These are phyloP conservation scores for Begonia loranthoides DNA, from an alignment of 306 rosid genomes.

Conservation along the genomic window DNA sequence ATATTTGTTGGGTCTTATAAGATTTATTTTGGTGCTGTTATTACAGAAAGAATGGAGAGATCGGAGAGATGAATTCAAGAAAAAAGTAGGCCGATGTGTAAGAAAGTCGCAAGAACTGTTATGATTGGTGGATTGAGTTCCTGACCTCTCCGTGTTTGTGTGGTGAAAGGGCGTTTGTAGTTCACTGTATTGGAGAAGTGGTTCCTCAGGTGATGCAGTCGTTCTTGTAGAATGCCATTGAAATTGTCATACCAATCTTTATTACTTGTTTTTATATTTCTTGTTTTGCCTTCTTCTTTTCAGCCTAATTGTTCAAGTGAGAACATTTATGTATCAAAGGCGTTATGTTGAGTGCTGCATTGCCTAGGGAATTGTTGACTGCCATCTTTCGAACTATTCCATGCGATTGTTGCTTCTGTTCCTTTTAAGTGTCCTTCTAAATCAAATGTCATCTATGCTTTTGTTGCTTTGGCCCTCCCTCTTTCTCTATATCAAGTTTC, in stretches of 20 bases:
- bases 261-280: slow-evolving; percentile 18
- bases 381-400: not conserved
- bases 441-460: too few relatives aligned
- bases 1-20: too few relatives aligned
- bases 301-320: not conserved
- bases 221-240: slow-evolving; percentile 39
- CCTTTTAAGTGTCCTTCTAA: not conserved
- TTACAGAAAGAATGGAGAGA: slow-evolving; percentile 95
- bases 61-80: slow-evolving; percentile 77
- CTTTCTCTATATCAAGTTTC: too few relatives aligned
- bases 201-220: slow-evolving; percentile 21
- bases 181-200: slow-evolving; percentile 7
- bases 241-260: slow-evolving; percentile 27
- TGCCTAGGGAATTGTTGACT: not conserved
- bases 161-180: slow-evolving; percentile 9
- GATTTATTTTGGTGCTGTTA: not conserved
- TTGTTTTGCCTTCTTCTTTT: slow-evolving; percentile 5
- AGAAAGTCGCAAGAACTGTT: slow-evolving; percentile 74
- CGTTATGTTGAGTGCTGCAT: not conserved
- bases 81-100: slow-evolving; percentile 72
- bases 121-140: not conserved
- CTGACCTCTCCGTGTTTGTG: not conserved
- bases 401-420: not conserved
- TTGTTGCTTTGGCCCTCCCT: too few relatives aligned
- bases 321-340: not conserved